Evolutionary conservation across 331 rosid genomes (phyloP).

Genomic region (Rhamnella rubrinervis): DNA sequence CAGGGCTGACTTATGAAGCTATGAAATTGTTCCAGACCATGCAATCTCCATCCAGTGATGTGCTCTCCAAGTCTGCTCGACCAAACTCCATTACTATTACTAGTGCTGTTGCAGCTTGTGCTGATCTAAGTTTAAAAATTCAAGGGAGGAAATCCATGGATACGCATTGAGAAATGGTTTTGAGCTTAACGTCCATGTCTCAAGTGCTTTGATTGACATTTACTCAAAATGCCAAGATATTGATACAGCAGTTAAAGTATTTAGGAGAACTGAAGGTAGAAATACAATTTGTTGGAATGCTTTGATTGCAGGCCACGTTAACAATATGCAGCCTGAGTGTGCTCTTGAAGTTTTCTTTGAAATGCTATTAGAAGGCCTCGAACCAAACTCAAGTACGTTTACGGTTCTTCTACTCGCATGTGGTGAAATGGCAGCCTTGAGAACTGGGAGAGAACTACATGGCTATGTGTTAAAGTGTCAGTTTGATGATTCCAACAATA

Average conservation of each 20-base stretch:
- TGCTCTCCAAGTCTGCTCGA: slow-evolving; percentile 7
- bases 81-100: slow-evolving; percentile 35
- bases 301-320: slow-evolving; percentile 39
- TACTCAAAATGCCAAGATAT: slow-evolving; percentile 36
- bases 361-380: slow-evolving; percentile 39
- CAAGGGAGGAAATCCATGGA: slow-evolving; percentile 55
- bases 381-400: slow-evolving; percentile 40
- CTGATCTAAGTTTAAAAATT: slow-evolving; percentile 30
- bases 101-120: slow-evolving; percentile 48
- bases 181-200: slow-evolving; percentile 27
- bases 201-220: slow-evolving; percentile 46
- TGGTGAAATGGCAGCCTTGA: slow-evolving; percentile 24
- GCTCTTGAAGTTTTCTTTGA: slow-evolving; percentile 36
- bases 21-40: slow-evolving; percentile 33
- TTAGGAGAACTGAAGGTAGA: slow-evolving; percentile 28
- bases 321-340: slow-evolving; percentile 27
- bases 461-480: slow-evolving; percentile 32
- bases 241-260: slow-evolving; percentile 32
- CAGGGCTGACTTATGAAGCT: slow-evolving; percentile 46
- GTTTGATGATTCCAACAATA: slow-evolving; percentile 15
- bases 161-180: slow-evolving; percentile 32
- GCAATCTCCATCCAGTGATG: slow-evolving; percentile 23
- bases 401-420: slow-evolving; percentile 39
- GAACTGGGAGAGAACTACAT: slow-evolving; percentile 41
- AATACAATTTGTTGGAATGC: slow-evolving; percentile 49